These are phyloP conservation scores for Microdochium trichocladiopsis DNA, from an alignment of 2,329 filamentous ascomycete species.

Conservation along the genomic window DNA sequence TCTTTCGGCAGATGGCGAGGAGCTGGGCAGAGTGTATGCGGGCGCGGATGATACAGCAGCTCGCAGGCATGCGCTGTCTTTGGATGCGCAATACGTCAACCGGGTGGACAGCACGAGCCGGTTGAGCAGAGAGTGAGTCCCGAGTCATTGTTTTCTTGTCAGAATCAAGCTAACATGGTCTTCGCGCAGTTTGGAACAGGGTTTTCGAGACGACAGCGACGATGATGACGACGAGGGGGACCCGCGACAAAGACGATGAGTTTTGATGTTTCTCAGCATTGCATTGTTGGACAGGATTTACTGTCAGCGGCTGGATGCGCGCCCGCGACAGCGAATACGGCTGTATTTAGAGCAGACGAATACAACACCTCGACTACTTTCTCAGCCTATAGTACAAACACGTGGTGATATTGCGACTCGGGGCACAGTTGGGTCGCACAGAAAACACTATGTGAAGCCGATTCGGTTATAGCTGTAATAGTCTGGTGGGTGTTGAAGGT, in stretches of 20 bases:
- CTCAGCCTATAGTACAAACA: no score
- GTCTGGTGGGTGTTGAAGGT: no score
- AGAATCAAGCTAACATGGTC: not conserved
- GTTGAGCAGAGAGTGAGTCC: conserved; percentile 64
- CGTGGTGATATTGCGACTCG: no score
- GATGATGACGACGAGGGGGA: conserved; percentile 35
- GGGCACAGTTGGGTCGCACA: no score
- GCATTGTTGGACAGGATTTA: no score
- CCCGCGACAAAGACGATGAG: conserved; percentile 9
- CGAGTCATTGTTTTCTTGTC: not conserved
- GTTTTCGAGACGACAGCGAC: conserved; percentile 67
- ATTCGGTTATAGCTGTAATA: no score
- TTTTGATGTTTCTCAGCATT: not conserved
- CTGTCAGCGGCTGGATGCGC: no score
- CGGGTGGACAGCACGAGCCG: conserved; percentile 46
- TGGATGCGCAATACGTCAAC: conserved; percentile 21
- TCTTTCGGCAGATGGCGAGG: conserved; percentile 62
- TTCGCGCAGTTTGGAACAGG: conserved; percentile 53
- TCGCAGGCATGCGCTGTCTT: conserved; percentile 32
- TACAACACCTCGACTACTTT: no score
- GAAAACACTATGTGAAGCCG: no score
- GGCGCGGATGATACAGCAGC: conserved; percentile 47
- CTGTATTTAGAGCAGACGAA: no score
- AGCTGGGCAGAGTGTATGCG: conserved; percentile 29
- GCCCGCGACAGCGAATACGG: no score